A percentile compares a stretch with the other conserved stretches of the same genome.
Evolutionary conservation across 2,329 filamentous ascomycete genomes (phyloP).

Genomic region (Diaporthe ampelina): DNA sequence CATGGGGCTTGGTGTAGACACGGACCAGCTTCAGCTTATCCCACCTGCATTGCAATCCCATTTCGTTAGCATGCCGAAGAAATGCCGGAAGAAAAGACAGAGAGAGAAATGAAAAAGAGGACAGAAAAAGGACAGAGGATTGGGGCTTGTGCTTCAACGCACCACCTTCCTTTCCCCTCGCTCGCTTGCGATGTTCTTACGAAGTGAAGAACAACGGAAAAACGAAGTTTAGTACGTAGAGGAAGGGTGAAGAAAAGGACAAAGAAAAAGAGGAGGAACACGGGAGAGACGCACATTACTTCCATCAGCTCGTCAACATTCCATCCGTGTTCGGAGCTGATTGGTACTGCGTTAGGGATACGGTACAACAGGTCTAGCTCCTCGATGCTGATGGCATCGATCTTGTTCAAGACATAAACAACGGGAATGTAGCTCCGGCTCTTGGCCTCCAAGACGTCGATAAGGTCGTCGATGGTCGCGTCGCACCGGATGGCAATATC

Average conservation of each 20-base stretch:
- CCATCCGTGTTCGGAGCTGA: slow-evolving; percentile 98
- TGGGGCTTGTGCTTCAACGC: too few relatives aligned
- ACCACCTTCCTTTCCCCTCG: too few relatives aligned
- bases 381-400: slow-evolving; percentile 97
- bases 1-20: slow-evolving; percentile 99
- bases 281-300: slow-evolving; percentile 74
- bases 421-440: slow-evolving; percentile 98
- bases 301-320: slow-evolving; percentile 98
- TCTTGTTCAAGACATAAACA: slow-evolving; percentile 99
- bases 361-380: slow-evolving; percentile 96
- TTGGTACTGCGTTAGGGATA: slow-evolving; percentile 96
- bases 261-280: not conserved
- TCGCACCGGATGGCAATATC: slow-evolving; percentile 99
- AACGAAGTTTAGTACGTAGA: too few relatives aligned
- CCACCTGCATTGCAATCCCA: slow-evolving; percentile 69
- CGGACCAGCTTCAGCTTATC: slow-evolving; percentile 92
- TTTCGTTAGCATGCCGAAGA: slow-evolving; percentile 32
- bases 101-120: not conserved
- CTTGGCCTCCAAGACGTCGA: slow-evolving; percentile 95
- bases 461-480: slow-evolving; percentile 96
- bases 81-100: not conserved
- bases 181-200: too few relatives aligned
- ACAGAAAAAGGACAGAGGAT: not conserved
- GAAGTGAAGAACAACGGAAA: too few relatives aligned
- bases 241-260: not conserved